Percentiles rank a stretch among this genome's conserved stretches.
Conservation (phyloP, 441 rosid species). For the Gossypium aridum region DNA sequence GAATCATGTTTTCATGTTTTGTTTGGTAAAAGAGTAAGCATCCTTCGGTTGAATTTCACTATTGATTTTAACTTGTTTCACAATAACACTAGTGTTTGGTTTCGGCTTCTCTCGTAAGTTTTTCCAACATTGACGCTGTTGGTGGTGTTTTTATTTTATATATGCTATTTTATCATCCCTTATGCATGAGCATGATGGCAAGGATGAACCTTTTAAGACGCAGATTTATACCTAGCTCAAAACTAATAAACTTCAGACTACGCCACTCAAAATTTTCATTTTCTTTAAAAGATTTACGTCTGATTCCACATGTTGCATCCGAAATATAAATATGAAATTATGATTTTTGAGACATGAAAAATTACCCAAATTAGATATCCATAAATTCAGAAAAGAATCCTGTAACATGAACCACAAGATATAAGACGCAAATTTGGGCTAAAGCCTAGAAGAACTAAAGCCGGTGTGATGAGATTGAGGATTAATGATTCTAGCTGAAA, state of each 20-base stretch:
- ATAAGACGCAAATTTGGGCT: not conserved
- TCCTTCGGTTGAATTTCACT: not conserved
- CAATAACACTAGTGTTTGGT: not conserved
- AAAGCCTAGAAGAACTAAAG: not conserved
- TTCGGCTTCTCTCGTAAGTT: not conserved
- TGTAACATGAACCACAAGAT: not conserved
- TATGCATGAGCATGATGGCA: too few species aligned
- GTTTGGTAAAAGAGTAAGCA: constrained; percentile 6
- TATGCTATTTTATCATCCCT: not conserved
- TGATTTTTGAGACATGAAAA: not conserved
- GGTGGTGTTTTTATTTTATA: not conserved
- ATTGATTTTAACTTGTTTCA: not conserved
- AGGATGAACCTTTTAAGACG: too few species aligned
- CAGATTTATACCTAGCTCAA: too few species aligned
- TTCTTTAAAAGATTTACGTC: too few species aligned
- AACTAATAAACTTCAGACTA: too few species aligned
- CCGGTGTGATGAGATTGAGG: not conserved
- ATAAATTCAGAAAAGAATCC: too few species aligned
- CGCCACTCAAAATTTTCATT: too few species aligned
- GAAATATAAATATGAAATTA: not conserved
- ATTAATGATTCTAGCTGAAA: not conserved
- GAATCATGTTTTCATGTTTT: not conserved
- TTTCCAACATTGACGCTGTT: not conserved
- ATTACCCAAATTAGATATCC: too few species aligned
- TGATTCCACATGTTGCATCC: too few species aligned